Conservation (phyloP, 768 basidiomycete genomes). For the Leccinum imitatum region DNA sequence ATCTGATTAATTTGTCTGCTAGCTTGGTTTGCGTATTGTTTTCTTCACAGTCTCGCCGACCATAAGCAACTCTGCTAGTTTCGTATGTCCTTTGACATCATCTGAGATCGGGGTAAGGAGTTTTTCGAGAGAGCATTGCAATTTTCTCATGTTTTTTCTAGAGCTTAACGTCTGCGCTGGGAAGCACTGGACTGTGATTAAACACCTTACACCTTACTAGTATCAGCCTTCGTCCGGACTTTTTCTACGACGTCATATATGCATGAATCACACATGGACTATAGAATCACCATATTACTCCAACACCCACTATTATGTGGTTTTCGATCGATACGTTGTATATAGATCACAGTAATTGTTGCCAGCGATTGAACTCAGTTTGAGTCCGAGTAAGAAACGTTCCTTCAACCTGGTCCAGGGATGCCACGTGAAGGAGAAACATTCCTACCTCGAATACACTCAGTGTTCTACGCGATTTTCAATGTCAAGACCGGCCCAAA, state of each 20-base stretch:
- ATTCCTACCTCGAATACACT: constrained; percentile 75
- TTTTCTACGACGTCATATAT: constrained; percentile 10
- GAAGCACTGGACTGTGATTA: constrained; percentile 1
- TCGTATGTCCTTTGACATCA: constrained; percentile 59
- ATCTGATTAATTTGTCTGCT: constrained; percentile 11
- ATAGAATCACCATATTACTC: neutral
- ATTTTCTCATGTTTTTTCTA: constrained; percentile 17
- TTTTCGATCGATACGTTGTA: neutral
- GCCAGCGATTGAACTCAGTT: neutral
- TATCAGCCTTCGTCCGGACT: constrained; percentile 7
- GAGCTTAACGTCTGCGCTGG: constrained; percentile 21
- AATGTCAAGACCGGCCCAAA: constrained; percentile 84
- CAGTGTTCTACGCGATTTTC: constrained; percentile 93
- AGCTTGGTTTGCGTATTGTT: constrained; percentile 69
- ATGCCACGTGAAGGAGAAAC: constrained; percentile 58
- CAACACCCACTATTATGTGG: neutral
- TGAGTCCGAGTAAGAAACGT: neutral
- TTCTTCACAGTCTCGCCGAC: constrained; percentile 65
- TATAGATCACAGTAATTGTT: neutral
- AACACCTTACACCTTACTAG: neutral
- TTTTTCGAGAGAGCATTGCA: neutral
- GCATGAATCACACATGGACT: constrained; percentile 21
- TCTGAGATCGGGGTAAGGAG: constrained; percentile 26
- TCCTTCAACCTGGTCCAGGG: neutral
- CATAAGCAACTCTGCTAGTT: constrained; percentile 58